phyloP scores from a whole-genome alignment of 1,139 yeast genomes.

The Trichomonascaceae sp. region DNA sequence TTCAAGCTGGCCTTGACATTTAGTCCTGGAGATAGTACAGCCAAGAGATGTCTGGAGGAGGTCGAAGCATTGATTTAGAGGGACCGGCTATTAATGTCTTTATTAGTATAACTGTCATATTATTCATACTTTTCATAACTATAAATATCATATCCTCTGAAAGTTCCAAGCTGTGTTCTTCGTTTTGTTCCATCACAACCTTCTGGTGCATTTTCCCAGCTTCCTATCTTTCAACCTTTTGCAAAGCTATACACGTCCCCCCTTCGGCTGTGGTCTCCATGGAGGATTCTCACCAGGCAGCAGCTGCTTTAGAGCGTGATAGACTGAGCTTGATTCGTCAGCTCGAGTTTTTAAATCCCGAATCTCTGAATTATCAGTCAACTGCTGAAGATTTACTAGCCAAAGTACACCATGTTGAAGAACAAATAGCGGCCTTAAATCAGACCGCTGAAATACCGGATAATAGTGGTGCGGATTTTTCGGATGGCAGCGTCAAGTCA shows the following conservation, averaged over 20 bases:
- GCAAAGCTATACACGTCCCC: neutral
- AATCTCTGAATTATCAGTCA: neutral
- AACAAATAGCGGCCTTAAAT: neutral
- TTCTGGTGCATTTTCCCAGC: neutral
- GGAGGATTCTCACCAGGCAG: neutral
- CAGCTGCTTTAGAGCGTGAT: neutral
- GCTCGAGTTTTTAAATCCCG: neutral
- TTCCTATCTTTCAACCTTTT: no score
- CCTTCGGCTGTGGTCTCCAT: neutral
- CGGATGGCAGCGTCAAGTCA: neutral
- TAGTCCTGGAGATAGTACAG: conserved; percentile 45
- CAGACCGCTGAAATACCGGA: neutral
- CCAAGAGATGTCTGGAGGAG: conserved; percentile 31
- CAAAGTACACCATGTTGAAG: neutral
- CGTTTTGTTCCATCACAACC: neutral
- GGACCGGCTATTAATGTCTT: no score
- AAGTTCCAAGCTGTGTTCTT: no score
- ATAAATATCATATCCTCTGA: no score
- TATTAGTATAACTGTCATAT: neutral
- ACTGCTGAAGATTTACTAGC: neutral
- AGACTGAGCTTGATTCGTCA: neutral
- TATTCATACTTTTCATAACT: neutral
- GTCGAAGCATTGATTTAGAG: conserved; percentile 17
- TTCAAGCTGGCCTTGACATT: conserved; percentile 68
- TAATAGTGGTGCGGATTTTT: neutral